Evolutionary conservation across 1,284 basidiomycete species (phyloP).

Genomic region (Xanthoconium separans): DNA sequence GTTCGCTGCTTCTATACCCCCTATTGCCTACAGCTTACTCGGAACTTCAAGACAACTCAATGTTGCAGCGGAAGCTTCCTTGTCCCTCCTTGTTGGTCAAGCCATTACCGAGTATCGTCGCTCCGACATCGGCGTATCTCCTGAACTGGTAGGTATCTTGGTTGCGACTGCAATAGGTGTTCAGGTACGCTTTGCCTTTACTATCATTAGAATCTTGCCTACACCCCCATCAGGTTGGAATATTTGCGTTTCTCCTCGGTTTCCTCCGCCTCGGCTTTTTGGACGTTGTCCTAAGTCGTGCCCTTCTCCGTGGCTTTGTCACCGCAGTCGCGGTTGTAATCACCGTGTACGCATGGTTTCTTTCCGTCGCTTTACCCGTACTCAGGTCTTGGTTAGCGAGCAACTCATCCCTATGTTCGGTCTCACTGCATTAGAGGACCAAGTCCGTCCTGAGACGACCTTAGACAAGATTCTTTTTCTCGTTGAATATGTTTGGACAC

Average conservation of each 20-base stretch:
- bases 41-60: conserved; percentile 82
- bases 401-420: conserved; percentile 85
- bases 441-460: conserved; percentile 60
- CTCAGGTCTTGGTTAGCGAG: conserved; percentile 48
- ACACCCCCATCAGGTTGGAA: conserved; percentile 58
- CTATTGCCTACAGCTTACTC: conserved; percentile 80
- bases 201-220: background rate
- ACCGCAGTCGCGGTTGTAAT: conserved; percentile 78
- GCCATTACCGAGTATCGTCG: conserved; percentile 72
- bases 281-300: conserved; percentile 91
- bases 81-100: conserved; percentile 88
- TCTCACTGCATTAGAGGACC: conserved; percentile 55
- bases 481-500: conserved; percentile 55
- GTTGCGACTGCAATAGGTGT: conserved; percentile 79
- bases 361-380: background rate
- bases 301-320: conserved; percentile 85
- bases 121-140: conserved; percentile 43
- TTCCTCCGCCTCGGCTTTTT: conserved; percentile 91
- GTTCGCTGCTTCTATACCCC: conserved; percentile 81
- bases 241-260: conserved; percentile 85
- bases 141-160: conserved; percentile 59
- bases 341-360: conserved; percentile 50
- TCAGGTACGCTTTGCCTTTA: conserved; percentile 53
- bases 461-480: conserved; percentile 79
- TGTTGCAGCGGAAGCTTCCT: conserved; percentile 89